Percentiles rank a stretch among this genome's conserved stretches.
Evolutionary conservation across 257 asterid species (phyloP).

Genomic region (Ocimum tenuiflorum): DNA sequence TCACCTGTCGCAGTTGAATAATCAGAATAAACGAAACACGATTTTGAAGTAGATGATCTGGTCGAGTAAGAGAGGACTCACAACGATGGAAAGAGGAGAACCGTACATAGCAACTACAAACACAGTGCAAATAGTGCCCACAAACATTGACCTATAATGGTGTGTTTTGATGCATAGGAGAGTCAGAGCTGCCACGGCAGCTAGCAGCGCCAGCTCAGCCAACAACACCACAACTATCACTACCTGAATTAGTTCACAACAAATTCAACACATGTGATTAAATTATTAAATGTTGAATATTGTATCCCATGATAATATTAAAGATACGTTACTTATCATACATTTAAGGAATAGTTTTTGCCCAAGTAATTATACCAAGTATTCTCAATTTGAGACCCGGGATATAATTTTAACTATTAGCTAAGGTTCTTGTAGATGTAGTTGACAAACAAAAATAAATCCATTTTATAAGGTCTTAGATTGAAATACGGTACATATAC

Average conservation of each 20-base stretch:
- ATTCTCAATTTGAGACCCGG: too few relatives aligned
- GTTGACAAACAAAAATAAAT: too few relatives aligned
- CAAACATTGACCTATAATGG: slow-evolving; percentile 34
- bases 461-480: too few relatives aligned
- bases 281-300: too few relatives aligned
- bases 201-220: slow-evolving; percentile 19
- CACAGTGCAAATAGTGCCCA: slow-evolving; percentile 40
- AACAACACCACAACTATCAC: slow-evolving; percentile 16
- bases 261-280: neutral
- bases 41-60: slow-evolving; percentile 4
- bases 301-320: too few relatives aligned
- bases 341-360: neutral
- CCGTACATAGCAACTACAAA: slow-evolving; percentile 54
- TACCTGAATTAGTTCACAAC: slow-evolving; percentile 12
- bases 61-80: neutral
- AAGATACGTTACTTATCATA: too few relatives aligned
- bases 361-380: too few relatives aligned
- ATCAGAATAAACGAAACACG: neutral
- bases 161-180: slow-evolving; percentile 28
- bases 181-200: slow-evolving; percentile 23
- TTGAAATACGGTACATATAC: too few relatives aligned
- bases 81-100: slow-evolving; percentile 49
- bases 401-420: too few relatives aligned
- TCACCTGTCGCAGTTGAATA: neutral
- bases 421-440: too few relatives aligned